These are phyloP conservation scores for Backusella macrospora DNA, from an alignment of 192 early-diverging fungal species.

Conservation along the genomic window DNA sequence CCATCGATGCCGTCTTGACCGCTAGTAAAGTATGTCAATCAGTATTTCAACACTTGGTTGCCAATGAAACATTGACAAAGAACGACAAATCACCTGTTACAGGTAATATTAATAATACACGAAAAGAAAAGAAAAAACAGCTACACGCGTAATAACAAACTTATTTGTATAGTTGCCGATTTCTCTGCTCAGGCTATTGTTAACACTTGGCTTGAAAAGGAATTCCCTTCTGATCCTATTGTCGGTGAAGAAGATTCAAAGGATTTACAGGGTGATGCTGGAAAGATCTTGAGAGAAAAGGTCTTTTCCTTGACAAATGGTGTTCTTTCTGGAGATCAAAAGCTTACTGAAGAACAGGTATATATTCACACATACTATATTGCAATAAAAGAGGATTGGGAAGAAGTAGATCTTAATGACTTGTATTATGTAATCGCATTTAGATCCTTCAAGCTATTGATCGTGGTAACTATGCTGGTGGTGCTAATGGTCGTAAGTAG, in stretches of 20 bases:
- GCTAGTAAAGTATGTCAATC: slow-evolving; percentile 88
- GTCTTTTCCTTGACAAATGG: slow-evolving; percentile 83
- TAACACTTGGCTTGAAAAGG: slow-evolving; percentile 72
- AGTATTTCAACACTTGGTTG: slow-evolving; percentile 87
- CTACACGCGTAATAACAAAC: not conserved
- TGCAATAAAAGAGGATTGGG: not conserved
- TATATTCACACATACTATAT: not conserved
- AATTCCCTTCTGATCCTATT: slow-evolving; percentile 88
- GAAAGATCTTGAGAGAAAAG: slow-evolving; percentile 66
- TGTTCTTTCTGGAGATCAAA: slow-evolving; percentile 49
- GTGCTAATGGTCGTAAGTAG: slow-evolving; percentile 66
- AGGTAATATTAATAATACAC: slow-evolving; percentile 43
- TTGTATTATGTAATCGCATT: slow-evolving; percentile 3
- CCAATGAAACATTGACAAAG: slow-evolving; percentile 85
- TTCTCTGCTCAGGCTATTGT: slow-evolving; percentile 96
- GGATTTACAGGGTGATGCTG: slow-evolving; percentile 76
- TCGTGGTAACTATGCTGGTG: slow-evolving; percentile 82
- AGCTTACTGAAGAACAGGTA: slow-evolving; percentile 72
- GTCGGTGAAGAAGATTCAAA: slow-evolving; percentile 95
- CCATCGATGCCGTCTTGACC: slow-evolving; percentile 85
- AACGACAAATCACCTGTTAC: slow-evolving; percentile 97
- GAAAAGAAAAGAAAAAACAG: not conserved
- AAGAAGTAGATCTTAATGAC: not conserved
- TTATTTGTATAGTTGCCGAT: slow-evolving; percentile 76
- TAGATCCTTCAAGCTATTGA: slow-evolving; percentile 90